phyloP scores from a whole-genome alignment of 2,329 filamentous ascomycete genomes.

The Colletotrichum sidae region DNA sequence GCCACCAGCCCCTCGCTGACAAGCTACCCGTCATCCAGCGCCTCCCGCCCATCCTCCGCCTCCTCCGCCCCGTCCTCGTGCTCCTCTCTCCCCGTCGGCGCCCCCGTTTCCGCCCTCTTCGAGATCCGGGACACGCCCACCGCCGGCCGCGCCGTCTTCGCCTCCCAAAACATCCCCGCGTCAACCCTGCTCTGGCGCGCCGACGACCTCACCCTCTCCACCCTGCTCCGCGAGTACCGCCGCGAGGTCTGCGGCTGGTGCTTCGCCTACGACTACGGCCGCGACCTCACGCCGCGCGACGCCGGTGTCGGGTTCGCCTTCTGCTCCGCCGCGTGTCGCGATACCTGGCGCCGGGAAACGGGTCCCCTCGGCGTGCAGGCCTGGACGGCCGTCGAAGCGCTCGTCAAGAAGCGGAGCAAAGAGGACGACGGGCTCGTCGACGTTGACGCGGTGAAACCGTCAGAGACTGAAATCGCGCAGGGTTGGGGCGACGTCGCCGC shows the following conservation, averaged over 20 bases:
- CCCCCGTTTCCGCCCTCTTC: slow-evolving; percentile 24
- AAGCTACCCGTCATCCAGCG: slow-evolving; percentile 43
- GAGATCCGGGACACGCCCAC: slow-evolving; percentile 30
- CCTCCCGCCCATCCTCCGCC: slow-evolving; percentile 26
- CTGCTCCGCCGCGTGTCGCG: slow-evolving; percentile 20
- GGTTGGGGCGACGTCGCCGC: slow-evolving; percentile 12
- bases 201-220: slow-evolving; percentile 28
- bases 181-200: slow-evolving; percentile 24
- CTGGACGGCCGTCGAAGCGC: slow-evolving; percentile 26
- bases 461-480: slow-evolving; percentile 8
- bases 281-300: slow-evolving; percentile 23
- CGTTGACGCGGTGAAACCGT: slow-evolving; percentile 1
- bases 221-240: slow-evolving; percentile 28
- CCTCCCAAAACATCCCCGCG: slow-evolving; percentile 4
- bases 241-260: slow-evolving; percentile 34
- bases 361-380: slow-evolving; percentile 27
- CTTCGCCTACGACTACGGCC: slow-evolving; percentile 29
- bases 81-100: slow-evolving; percentile 4
- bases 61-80: slow-evolving; percentile 21
- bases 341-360: slow-evolving; percentile 13
- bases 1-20: slow-evolving; percentile 18
- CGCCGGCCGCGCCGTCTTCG: slow-evolving; percentile 34
- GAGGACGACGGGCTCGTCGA: slow-evolving; percentile 25
- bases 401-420: slow-evolving; percentile 27
- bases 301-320: slow-evolving; percentile 28